These are phyloP conservation scores for Dunaliella primolecta DNA, from an alignment of 139 green algal genomes.

Conservation along the genomic window DNA sequence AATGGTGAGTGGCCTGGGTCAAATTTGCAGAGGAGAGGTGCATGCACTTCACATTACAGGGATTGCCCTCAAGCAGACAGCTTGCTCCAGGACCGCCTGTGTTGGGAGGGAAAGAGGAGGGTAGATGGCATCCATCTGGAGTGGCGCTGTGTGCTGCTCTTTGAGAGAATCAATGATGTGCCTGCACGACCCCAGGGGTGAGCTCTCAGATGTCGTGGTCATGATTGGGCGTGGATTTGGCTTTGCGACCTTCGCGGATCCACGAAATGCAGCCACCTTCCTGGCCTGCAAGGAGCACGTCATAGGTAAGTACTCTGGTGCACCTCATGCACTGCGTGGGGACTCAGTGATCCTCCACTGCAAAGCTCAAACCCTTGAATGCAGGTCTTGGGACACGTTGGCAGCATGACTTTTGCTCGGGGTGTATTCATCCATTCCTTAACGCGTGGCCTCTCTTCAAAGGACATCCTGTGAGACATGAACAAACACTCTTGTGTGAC, in stretches of 20 bases:
- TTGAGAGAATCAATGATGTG: background rate
- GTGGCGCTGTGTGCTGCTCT: background rate
- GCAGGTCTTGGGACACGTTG: too few relatives aligned
- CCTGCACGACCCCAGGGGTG: slow-evolving; percentile 44
- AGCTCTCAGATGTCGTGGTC: slow-evolving; percentile 62
- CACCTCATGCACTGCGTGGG: too few relatives aligned
- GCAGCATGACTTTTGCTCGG: too few relatives aligned
- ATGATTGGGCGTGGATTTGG: slow-evolving; percentile 71
- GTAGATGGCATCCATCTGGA: background rate
- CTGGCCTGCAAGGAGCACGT: slow-evolving; percentile 40
- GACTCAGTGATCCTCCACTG: too few relatives aligned
- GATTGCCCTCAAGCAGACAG: too few relatives aligned
- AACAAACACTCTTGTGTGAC: too few relatives aligned
- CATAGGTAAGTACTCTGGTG: slow-evolving; percentile 2
- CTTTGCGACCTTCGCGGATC: slow-evolving; percentile 70
- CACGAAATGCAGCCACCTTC: slow-evolving; percentile 51
- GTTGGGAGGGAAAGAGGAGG: background rate
- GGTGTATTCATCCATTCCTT: too few relatives aligned
- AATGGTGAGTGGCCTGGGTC: slow-evolving; percentile 52
- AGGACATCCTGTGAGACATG: too few relatives aligned
- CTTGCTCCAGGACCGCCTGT: background rate
- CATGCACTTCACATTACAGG: too few relatives aligned
- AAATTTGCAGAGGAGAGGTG: too few relatives aligned
- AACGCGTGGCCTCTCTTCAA: too few relatives aligned
- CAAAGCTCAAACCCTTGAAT: too few relatives aligned